Evolutionary conservation across 192 early-diverging fungal species (phyloP).

Genomic region (Entophlyctis luteolus): DNA sequence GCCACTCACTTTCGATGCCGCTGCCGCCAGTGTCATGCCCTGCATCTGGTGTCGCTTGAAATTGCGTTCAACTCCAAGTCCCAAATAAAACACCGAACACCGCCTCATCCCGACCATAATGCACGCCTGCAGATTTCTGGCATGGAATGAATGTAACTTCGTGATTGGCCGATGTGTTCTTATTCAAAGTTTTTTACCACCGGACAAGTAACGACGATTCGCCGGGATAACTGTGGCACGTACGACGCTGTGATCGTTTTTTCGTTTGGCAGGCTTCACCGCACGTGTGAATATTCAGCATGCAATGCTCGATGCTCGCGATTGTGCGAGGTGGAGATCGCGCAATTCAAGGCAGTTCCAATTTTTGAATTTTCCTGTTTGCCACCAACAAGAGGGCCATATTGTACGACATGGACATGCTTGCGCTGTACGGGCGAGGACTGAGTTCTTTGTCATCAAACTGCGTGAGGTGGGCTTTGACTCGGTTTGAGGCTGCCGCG

Average conservation of each 20-base stretch:
- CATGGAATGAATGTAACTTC: background rate
- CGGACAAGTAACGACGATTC: background rate
- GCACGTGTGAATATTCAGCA: background rate
- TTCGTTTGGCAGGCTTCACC: background rate
- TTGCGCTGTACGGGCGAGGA: background rate
- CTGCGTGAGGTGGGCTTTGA: background rate
- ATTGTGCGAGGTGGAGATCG: background rate
- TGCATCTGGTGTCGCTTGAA: no score
- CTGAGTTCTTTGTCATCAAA: background rate
- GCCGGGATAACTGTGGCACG: background rate
- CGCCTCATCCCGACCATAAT: background rate
- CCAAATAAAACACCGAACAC: no score
- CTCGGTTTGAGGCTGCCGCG: background rate
- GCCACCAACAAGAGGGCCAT: background rate
- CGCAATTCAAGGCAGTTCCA: background rate
- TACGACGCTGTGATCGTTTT: constrained; percentile 3
- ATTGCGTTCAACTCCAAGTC: no score
- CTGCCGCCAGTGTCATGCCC: no score
- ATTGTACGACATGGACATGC: background rate
- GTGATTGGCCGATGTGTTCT: background rate
- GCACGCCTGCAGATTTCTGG: background rate
- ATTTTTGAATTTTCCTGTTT: background rate
- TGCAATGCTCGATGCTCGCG: background rate
- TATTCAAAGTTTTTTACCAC: background rate
- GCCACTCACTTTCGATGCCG: no score